A percentile compares a stretch with the other conserved stretches of the same genome.
These are phyloP conservation scores for Cryomyces minteri DNA, from an alignment of 495 filamentous ascomycete species.

Conservation along the genomic window DNA sequence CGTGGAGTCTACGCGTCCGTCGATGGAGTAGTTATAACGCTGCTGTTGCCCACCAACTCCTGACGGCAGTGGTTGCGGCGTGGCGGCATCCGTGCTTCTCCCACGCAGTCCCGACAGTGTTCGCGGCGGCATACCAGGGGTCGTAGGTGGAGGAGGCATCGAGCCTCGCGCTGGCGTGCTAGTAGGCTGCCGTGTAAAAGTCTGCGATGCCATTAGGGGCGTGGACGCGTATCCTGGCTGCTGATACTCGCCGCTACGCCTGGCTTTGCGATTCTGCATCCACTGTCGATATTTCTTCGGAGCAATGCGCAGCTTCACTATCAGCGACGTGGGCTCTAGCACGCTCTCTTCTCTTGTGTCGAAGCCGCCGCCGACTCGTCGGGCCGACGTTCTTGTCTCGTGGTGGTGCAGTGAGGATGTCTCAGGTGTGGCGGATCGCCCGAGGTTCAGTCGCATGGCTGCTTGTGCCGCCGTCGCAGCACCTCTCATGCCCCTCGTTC, in stretches of 20 bases:
- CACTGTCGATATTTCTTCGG: conserved; percentile 43
- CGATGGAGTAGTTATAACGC: conserved; percentile 6
- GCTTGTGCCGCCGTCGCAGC: conserved; percentile 68
- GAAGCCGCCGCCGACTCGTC: conserved; percentile 37
- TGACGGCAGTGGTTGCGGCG: neutral
- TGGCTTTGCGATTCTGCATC: conserved; percentile 29
- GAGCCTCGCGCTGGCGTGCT: conserved; percentile 34
- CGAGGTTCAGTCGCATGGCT: conserved; percentile 52
- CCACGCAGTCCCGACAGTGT: too few relatives aligned
- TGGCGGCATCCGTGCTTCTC: neutral
- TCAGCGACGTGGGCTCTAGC: conserved; percentile 39
- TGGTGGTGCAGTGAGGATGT: conserved; percentile 40
- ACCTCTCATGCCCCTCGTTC: conserved; percentile 73
- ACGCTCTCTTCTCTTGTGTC: conserved; percentile 52
- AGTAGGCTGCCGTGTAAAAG: conserved; percentile 27
- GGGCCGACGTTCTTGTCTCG: conserved; percentile 47
- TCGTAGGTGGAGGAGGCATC: conserved; percentile 40
- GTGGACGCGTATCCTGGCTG: conserved; percentile 16
- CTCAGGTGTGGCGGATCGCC: conserved; percentile 82
- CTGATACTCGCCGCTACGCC: conserved; percentile 5
- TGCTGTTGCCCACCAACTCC: conserved; percentile 2
- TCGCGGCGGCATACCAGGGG: neutral
- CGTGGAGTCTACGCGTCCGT: conserved; percentile 12
- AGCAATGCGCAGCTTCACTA: conserved; percentile 56
- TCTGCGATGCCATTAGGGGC: conserved; percentile 25